These are phyloP conservation scores for Breviolum minutum DNA, from an alignment of 73 alveolate species.

Conservation along the genomic window DNA sequence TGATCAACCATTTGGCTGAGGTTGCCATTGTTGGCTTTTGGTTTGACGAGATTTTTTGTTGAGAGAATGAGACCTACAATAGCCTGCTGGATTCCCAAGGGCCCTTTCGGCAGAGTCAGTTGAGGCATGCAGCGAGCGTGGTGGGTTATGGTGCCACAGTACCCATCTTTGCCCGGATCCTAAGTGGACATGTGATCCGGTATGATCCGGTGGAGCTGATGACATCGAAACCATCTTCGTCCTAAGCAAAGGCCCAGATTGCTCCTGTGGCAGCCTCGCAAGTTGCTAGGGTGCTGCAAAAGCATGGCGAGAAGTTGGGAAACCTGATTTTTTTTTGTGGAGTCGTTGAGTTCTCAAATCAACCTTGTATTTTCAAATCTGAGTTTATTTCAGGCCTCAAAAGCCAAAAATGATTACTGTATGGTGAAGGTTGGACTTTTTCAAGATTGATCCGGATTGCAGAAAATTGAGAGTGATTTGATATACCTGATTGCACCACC, in stretches of 20 bases:
- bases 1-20: too few species aligned
- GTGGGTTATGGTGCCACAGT: slow-evolving; percentile 66
- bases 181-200: neutral
- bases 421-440: too few species aligned
- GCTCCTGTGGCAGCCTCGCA: slow-evolving; percentile 71
- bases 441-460: too few species aligned
- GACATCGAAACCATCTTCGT: neutral
- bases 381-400: neutral
- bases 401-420: neutral
- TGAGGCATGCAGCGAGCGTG: slow-evolving; percentile 74
- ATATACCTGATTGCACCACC: too few species aligned
- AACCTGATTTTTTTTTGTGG: neutral
- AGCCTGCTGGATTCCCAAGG: neutral
- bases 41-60: too few species aligned
- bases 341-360: neutral
- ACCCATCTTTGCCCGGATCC: slow-evolving; percentile 38
- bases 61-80: too few species aligned
- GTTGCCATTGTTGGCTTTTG: too few species aligned
- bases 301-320: slow-evolving; percentile 67
- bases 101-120: neutral
- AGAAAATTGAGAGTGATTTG: too few species aligned
- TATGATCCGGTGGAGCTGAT: neutral
- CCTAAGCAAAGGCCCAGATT: slow-evolving; percentile 54
- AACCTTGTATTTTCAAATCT: neutral
- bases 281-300: slow-evolving; percentile 77